These are phyloP conservation scores for Fragilariopsis cylindrus DNA, from an alignment of 108 stramenopile genomes.

Conservation along the genomic window DNA sequence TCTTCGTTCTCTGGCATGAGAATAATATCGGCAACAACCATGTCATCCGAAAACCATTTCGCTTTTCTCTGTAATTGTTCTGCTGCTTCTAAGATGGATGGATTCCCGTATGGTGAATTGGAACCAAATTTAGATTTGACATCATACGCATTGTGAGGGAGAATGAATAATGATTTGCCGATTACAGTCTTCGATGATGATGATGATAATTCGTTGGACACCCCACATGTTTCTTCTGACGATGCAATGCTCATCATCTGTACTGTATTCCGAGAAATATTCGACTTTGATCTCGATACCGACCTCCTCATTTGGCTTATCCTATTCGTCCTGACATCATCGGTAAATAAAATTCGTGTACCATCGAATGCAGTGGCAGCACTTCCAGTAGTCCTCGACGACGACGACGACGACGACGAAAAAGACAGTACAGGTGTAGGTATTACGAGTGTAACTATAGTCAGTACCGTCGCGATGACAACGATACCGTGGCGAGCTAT, in stretches of 20 bases:
- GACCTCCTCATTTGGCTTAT: too few species aligned
- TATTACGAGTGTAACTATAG: too few species aligned
- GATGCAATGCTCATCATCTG: not conserved
- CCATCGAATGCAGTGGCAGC: too few species aligned
- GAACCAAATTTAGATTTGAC: constrained; percentile 53
- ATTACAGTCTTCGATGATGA: not conserved
- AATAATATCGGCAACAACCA: constrained; percentile 41
- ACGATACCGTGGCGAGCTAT: too few species aligned
- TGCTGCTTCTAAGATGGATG: constrained; percentile 48
- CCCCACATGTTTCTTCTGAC: not conserved
- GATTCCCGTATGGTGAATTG: constrained; percentile 52
- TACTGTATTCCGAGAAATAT: not conserved
- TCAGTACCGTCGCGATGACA: too few species aligned
- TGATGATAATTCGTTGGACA: not conserved
- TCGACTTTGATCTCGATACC: too few species aligned
- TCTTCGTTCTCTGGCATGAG: constrained; percentile 25
- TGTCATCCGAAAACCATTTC: constrained; percentile 61
- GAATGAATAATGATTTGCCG: constrained; percentile 25
- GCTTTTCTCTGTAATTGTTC: constrained; percentile 58
- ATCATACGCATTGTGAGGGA: constrained; percentile 24
- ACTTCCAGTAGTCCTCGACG: too few species aligned
- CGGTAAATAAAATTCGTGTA: too few species aligned
- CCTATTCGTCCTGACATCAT: too few species aligned
- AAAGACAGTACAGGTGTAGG: too few species aligned
- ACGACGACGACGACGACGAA: too few species aligned